Conservation (phyloP, 1,139 yeast species). For the Yamadazyma epiphylla region DNA sequence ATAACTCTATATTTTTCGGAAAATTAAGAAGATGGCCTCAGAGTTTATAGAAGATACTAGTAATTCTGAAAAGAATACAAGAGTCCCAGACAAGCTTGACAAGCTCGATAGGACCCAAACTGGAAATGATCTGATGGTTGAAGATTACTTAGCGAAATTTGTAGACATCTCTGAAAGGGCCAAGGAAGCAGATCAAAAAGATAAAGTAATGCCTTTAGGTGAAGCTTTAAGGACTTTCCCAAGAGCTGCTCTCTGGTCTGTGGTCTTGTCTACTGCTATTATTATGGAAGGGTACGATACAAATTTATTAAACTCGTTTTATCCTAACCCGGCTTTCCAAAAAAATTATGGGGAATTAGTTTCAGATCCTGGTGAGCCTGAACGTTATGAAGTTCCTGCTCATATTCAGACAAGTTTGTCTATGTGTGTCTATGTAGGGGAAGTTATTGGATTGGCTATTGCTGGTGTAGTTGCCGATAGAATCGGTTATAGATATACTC, state of each 20-base stretch:
- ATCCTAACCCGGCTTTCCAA: constrained; percentile 35
- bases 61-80: no score
- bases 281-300: constrained; percentile 45
- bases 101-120: constrained; percentile 12
- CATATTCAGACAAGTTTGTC: constrained; percentile 46
- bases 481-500: constrained; percentile 44
- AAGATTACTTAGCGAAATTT: constrained; percentile 38
- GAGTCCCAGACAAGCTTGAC: constrained; percentile 9
- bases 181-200: constrained; percentile 33
- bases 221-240: constrained; percentile 44
- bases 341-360: constrained; percentile 27
- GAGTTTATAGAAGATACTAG: constrained; percentile 22
- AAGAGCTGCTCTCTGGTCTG: constrained; percentile 40
- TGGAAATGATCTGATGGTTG: constrained; percentile 7
- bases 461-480: constrained; percentile 45
- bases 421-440: constrained; percentile 44
- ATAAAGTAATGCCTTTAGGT: constrained; percentile 37
- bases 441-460: constrained; percentile 40
- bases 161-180: constrained; percentile 42
- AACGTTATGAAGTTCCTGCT: constrained; percentile 38
- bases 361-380: constrained; percentile 14
- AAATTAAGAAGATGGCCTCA: no score
- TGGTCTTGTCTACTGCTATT: constrained; percentile 34
- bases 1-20: no score
- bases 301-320: constrained; percentile 33